Evolutionary conservation across 805 yeast species (phyloP).

Genomic region (Saccharomycopsis guyanensis): DNA sequence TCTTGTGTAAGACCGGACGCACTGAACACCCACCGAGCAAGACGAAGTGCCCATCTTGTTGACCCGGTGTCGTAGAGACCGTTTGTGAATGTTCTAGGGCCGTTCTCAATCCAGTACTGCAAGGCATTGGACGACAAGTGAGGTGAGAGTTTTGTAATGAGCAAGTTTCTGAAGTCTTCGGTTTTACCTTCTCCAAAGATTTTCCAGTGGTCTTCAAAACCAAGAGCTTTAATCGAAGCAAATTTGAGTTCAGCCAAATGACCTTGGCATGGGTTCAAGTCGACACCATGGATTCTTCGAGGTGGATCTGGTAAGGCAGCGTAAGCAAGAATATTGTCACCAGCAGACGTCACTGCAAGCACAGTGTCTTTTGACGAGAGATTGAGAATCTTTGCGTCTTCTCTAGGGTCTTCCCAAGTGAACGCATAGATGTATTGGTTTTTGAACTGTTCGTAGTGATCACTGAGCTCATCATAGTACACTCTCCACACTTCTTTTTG

Average conservation of each 20-base stretch:
- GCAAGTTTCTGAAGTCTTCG: constrained; percentile 42
- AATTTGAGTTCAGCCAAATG: constrained; percentile 73
- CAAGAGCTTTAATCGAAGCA: constrained; percentile 55
- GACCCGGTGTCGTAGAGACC: constrained; percentile 76
- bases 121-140: constrained; percentile 73
- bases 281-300: constrained; percentile 74
- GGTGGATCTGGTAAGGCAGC: constrained; percentile 70
- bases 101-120: constrained; percentile 71
- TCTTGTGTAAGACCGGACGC: constrained; percentile 44
- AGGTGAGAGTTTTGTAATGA: constrained; percentile 51
- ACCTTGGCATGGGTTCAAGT: constrained; percentile 75
- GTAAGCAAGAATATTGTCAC: constrained; percentile 71
- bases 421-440: constrained; percentile 80
- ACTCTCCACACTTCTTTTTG: constrained; percentile 75
- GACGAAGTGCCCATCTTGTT: constrained; percentile 76
- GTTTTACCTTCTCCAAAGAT: constrained; percentile 71
- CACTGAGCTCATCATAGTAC: constrained; percentile 65
- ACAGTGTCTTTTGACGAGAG: constrained; percentile 61
- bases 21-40: constrained; percentile 54
- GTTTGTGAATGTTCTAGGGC: constrained; percentile 46
- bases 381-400: constrained; percentile 61
- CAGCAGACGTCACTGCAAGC: constrained; percentile 79
- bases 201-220: constrained; percentile 58
- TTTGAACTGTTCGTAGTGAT: constrained; percentile 61
- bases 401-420: constrained; percentile 88